Evolutionary conservation across 345 rosid genomes (phyloP).

Genomic region (Geranium rotundifolium): DNA sequence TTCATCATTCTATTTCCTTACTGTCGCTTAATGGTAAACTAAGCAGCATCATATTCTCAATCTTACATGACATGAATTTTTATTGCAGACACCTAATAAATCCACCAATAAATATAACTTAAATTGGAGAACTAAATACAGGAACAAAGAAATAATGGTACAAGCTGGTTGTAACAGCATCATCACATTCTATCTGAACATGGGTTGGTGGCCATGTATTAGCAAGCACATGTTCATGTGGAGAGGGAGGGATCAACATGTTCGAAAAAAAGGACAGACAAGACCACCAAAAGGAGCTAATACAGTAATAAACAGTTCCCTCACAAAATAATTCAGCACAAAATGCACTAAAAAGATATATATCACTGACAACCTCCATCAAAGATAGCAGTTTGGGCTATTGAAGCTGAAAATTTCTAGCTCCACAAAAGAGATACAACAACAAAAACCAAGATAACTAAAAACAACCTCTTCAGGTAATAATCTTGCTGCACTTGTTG

Average conservation of each 20-base stretch:
- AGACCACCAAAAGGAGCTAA: background rate
- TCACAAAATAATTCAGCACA: constrained; percentile 1
- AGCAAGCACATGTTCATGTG: constrained; percentile 17
- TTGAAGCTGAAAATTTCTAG: constrained; percentile 18
- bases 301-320: constrained; percentile 13
- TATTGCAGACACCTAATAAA: no score
- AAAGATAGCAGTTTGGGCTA: constrained; percentile 9
- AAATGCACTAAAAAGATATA: constrained; percentile 19
- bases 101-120: no score
- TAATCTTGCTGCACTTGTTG: constrained; percentile 74
- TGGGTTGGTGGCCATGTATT: no score
- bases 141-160: no score
- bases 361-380: constrained; percentile 13
- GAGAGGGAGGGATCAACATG: constrained; percentile 71
- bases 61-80: no score
- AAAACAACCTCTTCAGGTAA: constrained; percentile 52
- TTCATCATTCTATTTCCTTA: no score
- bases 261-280: no score
- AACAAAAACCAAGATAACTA: constrained; percentile 41
- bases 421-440: constrained; percentile 48
- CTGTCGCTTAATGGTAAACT: no score
- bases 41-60: no score
- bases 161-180: no score
- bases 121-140: no score
- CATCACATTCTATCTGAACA: no score